These are phyloP conservation scores for Urtica urens DNA, from an alignment of 306 rosid genomes.

Conservation along the genomic window DNA sequence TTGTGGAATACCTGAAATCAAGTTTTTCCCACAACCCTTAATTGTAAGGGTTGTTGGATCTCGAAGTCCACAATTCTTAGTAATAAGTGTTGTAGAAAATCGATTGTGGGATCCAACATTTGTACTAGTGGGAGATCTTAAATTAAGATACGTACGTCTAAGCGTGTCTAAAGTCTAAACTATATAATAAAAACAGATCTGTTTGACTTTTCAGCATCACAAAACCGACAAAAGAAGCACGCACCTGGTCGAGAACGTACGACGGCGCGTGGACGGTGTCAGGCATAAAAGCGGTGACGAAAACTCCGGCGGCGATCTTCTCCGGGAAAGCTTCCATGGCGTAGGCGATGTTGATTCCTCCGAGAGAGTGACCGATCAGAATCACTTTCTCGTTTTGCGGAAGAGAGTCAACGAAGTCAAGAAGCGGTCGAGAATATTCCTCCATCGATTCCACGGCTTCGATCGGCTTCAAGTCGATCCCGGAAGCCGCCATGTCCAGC, in stretches of 20 bases:
- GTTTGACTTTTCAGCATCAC: no score
- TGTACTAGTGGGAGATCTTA: no score
- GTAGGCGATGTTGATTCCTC: conserved; percentile 30
- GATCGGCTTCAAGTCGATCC: conserved; percentile 29
- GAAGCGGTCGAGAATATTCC: conserved; percentile 35
- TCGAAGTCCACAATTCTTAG: no score
- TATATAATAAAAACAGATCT: no score
- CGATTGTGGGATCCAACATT: no score
- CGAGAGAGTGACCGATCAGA: conserved; percentile 45
- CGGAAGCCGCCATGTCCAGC: conserved; percentile 45
- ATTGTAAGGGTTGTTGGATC: no score
- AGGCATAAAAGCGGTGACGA: conserved; percentile 3
- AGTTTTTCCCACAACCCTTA: no score
- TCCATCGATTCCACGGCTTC: conserved; percentile 19
- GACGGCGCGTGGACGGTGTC: background rate
- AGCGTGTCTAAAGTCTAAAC: no score
- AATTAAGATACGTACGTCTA: no score
- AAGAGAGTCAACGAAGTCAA: conserved; percentile 26
- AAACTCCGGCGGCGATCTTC: conserved; percentile 39
- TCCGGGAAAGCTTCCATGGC: conserved; percentile 54
- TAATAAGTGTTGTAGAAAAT: no score
- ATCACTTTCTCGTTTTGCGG: conserved; percentile 30
- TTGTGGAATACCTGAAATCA: no score
- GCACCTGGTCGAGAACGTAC: background rate
- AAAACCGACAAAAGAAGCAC: no score